phyloP scores from a whole-genome alignment of 768 basidiomycete species.

The Tephrocybe sp. region DNA sequence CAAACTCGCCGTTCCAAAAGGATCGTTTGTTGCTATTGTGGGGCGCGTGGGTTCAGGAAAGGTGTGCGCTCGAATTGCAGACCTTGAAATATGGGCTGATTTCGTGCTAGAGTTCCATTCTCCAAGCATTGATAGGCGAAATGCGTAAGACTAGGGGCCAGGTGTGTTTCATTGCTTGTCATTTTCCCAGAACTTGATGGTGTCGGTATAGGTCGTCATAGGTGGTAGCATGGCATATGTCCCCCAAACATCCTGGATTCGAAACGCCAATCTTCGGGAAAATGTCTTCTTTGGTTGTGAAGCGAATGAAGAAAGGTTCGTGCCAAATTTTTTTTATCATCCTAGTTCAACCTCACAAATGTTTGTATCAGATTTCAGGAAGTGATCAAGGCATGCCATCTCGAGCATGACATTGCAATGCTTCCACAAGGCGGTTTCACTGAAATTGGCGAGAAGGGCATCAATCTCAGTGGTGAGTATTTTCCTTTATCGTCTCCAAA shows the following conservation, averaged over 20 bases:
- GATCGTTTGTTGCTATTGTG: conserved; percentile 71
- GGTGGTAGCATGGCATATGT: conserved; percentile 59
- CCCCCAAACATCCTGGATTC: conserved; percentile 65
- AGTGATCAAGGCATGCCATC: conserved; percentile 63
- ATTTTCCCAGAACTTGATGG: neutral
- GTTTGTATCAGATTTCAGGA: conserved; percentile 44
- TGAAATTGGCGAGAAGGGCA: conserved; percentile 78
- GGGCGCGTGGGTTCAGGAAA: conserved; percentile 78
- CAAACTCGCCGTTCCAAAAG: conserved; percentile 45
- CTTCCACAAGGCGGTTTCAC: conserved; percentile 70
- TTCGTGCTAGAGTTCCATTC: conserved; percentile 42
- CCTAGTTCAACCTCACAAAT: too few relatives aligned
- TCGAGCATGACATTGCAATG: conserved; percentile 70
- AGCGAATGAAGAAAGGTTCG: conserved; percentile 57
- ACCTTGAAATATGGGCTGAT: neutral
- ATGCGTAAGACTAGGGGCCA: conserved; percentile 63
- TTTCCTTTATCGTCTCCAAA: neutral
- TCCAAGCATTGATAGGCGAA: conserved; percentile 62
- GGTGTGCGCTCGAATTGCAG: conserved; percentile 27
- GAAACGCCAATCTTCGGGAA: conserved; percentile 65
- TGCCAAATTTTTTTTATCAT: too few relatives aligned
- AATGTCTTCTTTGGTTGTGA: conserved; percentile 76
- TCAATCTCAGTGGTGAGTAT: conserved; percentile 58
- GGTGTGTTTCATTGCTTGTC: conserved; percentile 28
- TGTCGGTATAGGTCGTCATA: conserved; percentile 40